Evolutionary conservation across 495 filamentous ascomycete genomes (phyloP).

Genomic region (Aspergillus baeticus): DNA sequence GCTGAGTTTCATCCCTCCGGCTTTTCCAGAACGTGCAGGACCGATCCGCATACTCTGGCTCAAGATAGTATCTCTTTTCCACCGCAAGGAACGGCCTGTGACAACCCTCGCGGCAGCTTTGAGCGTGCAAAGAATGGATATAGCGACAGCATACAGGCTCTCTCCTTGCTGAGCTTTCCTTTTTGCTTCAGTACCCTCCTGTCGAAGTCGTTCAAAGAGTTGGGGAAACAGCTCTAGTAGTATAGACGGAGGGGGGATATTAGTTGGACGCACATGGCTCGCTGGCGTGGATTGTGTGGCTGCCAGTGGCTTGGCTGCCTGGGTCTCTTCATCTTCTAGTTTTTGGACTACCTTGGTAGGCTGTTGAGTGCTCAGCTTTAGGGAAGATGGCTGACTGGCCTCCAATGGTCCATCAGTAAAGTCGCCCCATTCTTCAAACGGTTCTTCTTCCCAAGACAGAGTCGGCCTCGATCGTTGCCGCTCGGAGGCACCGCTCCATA

Average conservation of each 20-base stretch:
- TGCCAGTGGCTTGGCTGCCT: background rate
- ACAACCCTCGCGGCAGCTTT: constrained; percentile 76
- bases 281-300: background rate
- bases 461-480: constrained; percentile 20
- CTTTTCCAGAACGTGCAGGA: constrained; percentile 61
- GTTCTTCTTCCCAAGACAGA: constrained; percentile 60
- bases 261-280: constrained; percentile 65
- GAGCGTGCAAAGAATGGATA: constrained; percentile 52
- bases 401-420: constrained; percentile 34
- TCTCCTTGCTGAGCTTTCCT: constrained; percentile 19
- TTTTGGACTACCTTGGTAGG: background rate
- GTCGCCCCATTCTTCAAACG: constrained; percentile 43
- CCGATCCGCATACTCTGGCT: constrained; percentile 86
- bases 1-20: constrained; percentile 84
- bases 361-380: constrained; percentile 1
- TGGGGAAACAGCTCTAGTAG: constrained; percentile 73
- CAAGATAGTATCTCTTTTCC: constrained; percentile 86
- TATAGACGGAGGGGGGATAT: constrained; percentile 84
- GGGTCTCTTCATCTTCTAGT: background rate
- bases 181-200: constrained; percentile 32
- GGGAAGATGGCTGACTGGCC: constrained; percentile 9
- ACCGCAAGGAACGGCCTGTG: constrained; percentile 79
- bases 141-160: constrained; percentile 27
- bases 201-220: constrained; percentile 52
- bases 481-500: background rate